A percentile compares a stretch with the other conserved stretches of the same genome.
phyloP scores from a whole-genome alignment of 768 basidiomycete genomes.

The Tricholoma matsutake region DNA sequence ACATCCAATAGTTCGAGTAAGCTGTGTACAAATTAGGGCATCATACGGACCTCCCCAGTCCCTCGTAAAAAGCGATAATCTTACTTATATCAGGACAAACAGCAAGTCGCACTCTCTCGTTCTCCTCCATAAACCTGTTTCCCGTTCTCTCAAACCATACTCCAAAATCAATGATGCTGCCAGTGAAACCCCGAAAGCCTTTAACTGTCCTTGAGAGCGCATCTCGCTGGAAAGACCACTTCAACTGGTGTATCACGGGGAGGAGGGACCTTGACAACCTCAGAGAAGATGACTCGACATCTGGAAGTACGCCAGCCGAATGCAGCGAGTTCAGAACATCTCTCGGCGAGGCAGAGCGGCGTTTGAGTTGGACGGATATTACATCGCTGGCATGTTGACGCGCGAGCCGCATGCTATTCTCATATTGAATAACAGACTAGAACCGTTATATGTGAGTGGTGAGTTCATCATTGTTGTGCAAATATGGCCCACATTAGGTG shows the following conservation, averaged over 20 bases:
- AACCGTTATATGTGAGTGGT: constrained; percentile 1
- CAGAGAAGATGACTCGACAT: constrained; percentile 56
- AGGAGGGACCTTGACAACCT: constrained; percentile 58
- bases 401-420: constrained; percentile 50
- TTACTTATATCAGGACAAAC: constrained; percentile 62
- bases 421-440: constrained; percentile 68
- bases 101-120: constrained; percentile 64
- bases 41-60: constrained; percentile 17
- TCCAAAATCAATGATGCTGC: constrained; percentile 36
- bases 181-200: constrained; percentile 29
- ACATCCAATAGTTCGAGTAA: background rate
- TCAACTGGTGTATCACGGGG: constrained; percentile 62
- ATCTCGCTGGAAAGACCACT: constrained; percentile 69
- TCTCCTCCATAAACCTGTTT: constrained; percentile 49
- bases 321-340: constrained; percentile 42
- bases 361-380: constrained; percentile 52
- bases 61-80: constrained; percentile 60
- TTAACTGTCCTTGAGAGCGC: constrained; percentile 56
- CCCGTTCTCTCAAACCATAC: constrained; percentile 59
- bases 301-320: constrained; percentile 54
- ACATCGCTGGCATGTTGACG: constrained; percentile 51
- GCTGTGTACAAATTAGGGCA: background rate
- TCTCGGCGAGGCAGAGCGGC: constrained; percentile 36
- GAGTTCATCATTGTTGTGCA: constrained; percentile 6
- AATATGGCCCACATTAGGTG: constrained; percentile 44